Evolutionary conservation across 176 grass and related monocot species (phyloP).

Genomic region (Luzula sylvatica): DNA sequence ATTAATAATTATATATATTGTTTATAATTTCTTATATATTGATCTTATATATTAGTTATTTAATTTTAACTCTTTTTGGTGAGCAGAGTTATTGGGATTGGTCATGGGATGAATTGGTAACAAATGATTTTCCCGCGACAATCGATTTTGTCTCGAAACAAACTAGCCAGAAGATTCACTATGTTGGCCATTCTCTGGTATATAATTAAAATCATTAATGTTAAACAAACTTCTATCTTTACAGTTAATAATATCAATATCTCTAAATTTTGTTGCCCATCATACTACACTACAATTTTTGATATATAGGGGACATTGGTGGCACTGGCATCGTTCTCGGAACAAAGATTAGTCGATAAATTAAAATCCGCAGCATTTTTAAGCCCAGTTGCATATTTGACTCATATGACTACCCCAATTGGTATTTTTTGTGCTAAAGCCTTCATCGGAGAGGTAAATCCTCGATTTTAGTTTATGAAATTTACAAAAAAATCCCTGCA

Average conservation of each 20-base stretch:
- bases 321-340: conserved; percentile 65
- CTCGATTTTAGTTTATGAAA: neutral
- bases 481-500: too few relatives aligned
- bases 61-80: neutral
- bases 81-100: conserved; percentile 78
- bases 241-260: neutral
- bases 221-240: neutral
- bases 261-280: neutral
- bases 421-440: conserved; percentile 43
- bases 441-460: conserved; percentile 50
- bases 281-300: neutral
- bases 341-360: conserved; percentile 49
- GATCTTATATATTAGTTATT: neutral
- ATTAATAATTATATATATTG: neutral
- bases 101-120: conserved; percentile 83
- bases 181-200: conserved; percentile 88
- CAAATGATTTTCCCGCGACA: conserved; percentile 57
- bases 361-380: conserved; percentile 67
- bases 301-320: conserved; percentile 59
- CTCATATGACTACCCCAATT: conserved; percentile 58
- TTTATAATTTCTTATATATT: neutral
- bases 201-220: neutral
- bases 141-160: conserved; percentile 40
- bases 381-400: conserved; percentile 67
- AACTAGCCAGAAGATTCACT: conserved; percentile 65